A percentile compares a stretch with the other conserved stretches of the same genome.
Evolutionary conservation across 495 filamentous ascomycete genomes (phyloP).

Genomic region (Cercophora newfieldiana): DNA sequence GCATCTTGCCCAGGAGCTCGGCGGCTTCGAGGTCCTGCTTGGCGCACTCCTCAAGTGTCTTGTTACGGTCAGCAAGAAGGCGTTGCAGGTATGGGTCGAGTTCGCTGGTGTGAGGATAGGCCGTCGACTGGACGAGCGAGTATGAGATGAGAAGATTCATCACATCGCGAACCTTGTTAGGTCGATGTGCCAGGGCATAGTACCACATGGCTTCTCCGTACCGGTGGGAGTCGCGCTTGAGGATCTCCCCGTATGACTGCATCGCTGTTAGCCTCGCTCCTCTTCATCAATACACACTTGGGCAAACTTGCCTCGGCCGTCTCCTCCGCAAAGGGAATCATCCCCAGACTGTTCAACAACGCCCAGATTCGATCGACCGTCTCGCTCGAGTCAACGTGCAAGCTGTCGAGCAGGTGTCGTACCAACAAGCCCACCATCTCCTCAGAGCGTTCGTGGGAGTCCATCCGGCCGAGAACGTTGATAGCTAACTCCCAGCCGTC

Average conservation of each 20-base stretch:
- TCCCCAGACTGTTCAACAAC: conserved; percentile 66
- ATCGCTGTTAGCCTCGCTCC: conserved; percentile 13
- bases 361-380: conserved; percentile 75
- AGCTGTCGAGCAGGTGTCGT: conserved; percentile 58
- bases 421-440: conserved; percentile 59
- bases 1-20: conserved; percentile 71
- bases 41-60: conserved; percentile 64
- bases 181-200: conserved; percentile 75
- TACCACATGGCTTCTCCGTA: conserved; percentile 84
- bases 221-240: conserved; percentile 63
- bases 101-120: conserved; percentile 66
- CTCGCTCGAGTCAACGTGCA: conserved; percentile 62
- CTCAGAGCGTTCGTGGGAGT: conserved; percentile 62
- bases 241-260: conserved; percentile 74
- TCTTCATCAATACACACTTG: not conserved
- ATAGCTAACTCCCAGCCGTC: conserved; percentile 88
- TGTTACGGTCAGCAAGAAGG: conserved; percentile 65
- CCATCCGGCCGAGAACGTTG: conserved; percentile 70
- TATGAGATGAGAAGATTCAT: conserved; percentile 83
- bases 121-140: conserved; percentile 77
- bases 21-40: conserved; percentile 73
- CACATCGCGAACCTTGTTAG: conserved; percentile 74
- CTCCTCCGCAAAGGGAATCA: conserved; percentile 68
- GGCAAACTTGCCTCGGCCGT: conserved; percentile 68
- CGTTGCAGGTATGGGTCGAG: conserved; percentile 67